phyloP scores from a whole-genome alignment of 352 stramenopile species.

The Phytophthora sp. region DNA sequence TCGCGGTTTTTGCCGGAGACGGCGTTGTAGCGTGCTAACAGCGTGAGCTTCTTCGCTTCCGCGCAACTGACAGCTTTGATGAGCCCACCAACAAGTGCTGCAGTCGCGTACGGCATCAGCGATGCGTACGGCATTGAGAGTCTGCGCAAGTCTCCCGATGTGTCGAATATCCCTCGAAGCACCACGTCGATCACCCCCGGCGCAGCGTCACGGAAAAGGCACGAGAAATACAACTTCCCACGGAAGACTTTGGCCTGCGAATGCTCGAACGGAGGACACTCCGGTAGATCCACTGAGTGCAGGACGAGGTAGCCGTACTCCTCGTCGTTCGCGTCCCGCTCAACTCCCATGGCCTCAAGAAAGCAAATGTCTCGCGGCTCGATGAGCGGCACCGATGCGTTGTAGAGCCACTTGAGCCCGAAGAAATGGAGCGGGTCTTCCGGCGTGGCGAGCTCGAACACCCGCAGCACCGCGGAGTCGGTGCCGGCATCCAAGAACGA shows the following conservation, averaged over 20 bases:
- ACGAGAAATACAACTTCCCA: constrained; percentile 29
- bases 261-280: constrained; percentile 36
- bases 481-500: constrained; percentile 31
- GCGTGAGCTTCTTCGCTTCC: constrained; percentile 48
- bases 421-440: constrained; percentile 45
- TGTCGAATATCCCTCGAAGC: constrained; percentile 39
- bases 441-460: constrained; percentile 31
- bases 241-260: constrained; percentile 28
- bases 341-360: constrained; percentile 37
- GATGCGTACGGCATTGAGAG: constrained; percentile 25
- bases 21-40: constrained; percentile 31
- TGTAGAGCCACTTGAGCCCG: constrained; percentile 46
- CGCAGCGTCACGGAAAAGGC: constrained; percentile 38
- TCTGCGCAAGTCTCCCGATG: constrained; percentile 27
- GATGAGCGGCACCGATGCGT: constrained; percentile 23
- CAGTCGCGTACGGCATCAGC: constrained; percentile 30
- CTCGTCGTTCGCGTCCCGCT: constrained; percentile 29
- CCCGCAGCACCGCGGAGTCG: constrained; percentile 38
- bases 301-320: constrained; percentile 41
- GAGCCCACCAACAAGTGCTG: constrained; percentile 33
- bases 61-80: constrained; percentile 34
- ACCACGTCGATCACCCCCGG: constrained; percentile 38
- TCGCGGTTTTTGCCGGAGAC: constrained; percentile 25
- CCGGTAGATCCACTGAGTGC: constrained; percentile 41
- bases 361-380: constrained; percentile 38